These are phyloP conservation scores for Calonectria leucothoes DNA, from an alignment of 2,329 filamentous ascomycete species.

Conservation along the genomic window DNA sequence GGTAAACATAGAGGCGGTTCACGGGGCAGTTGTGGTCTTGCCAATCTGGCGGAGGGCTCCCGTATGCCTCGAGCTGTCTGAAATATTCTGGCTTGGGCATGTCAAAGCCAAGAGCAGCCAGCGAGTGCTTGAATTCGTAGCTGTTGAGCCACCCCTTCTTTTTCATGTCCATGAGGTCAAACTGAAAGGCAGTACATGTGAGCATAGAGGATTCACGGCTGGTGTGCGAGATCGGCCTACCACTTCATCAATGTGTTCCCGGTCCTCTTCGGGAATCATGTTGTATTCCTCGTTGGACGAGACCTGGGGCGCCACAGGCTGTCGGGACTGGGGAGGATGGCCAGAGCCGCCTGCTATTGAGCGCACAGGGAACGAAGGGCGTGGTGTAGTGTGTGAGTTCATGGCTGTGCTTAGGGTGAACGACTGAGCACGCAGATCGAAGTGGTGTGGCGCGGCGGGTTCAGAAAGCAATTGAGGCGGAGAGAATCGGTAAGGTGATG, in stretches of 20 bases:
- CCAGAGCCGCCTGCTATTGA: conserved; percentile 46
- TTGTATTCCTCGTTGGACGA: conserved; percentile 53
- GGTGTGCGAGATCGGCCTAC: conserved; percentile 63
- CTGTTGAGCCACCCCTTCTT: conserved; percentile 95
- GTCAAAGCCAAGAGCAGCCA: conserved; percentile 95
- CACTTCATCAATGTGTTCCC: conserved; percentile 93
- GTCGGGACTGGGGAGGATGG: conserved; percentile 47
- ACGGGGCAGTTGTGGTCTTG: conserved; percentile 55
- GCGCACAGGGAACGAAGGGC: conserved; percentile 48
- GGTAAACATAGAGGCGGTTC: conserved; percentile 62
- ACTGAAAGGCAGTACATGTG: conserved; percentile 62
- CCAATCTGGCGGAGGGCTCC: conserved; percentile 75
- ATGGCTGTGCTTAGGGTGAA: conserved; percentile 34
- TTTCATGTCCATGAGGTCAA: conserved; percentile 96
- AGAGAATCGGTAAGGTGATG: neutral
- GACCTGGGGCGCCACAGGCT: conserved; percentile 49
- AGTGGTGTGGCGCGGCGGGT: conserved; percentile 17
- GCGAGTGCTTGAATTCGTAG: conserved; percentile 96
- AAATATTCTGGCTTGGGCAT: conserved; percentile 88
- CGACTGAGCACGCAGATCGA: conserved; percentile 24
- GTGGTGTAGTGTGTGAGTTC: conserved; percentile 53
- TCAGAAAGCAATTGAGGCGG: conserved; percentile 25
- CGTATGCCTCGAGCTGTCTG: conserved; percentile 82
- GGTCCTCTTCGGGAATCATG: conserved; percentile 83
- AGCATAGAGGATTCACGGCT: conserved; percentile 23